Percentiles rank a stretch among this genome's conserved stretches.
Evolutionary conservation across 768 basidiomycete species (phyloP).

Genomic region (Mycena crocata): DNA sequence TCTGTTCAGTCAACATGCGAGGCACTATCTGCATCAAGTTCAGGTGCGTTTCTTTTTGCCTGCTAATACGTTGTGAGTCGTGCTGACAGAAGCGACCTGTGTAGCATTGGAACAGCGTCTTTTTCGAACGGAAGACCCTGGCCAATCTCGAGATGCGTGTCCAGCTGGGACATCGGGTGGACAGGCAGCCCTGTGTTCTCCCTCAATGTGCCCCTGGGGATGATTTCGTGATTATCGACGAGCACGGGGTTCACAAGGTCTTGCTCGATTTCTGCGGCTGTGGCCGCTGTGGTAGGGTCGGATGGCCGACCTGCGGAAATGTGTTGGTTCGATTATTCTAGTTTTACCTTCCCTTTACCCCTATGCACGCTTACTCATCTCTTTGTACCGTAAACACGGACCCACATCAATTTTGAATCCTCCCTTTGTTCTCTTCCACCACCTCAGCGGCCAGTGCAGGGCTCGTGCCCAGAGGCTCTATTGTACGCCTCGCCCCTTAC

Average conservation of each 20-base stretch:
- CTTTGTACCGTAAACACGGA: too few relatives aligned
- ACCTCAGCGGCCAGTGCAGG: too few relatives aligned
- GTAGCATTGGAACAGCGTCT: slow-evolving; percentile 23
- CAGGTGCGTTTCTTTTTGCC: slow-evolving; percentile 31
- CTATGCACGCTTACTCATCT: too few relatives aligned
- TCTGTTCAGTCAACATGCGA: slow-evolving; percentile 1
- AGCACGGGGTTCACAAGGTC: slow-evolving; percentile 23
- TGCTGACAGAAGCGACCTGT: too few relatives aligned
- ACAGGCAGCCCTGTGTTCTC: not conserved
- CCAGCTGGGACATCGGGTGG: slow-evolving; percentile 31
- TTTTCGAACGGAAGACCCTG: slow-evolving; percentile 16
- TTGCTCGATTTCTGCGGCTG: slow-evolving; percentile 34
- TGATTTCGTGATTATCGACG: slow-evolving; percentile 30
- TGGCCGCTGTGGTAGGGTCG: not conserved
- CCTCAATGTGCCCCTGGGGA: not conserved
- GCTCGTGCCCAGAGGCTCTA: too few relatives aligned
- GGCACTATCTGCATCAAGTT: slow-evolving; percentile 24
- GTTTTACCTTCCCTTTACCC: too few relatives aligned
- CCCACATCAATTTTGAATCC: too few relatives aligned
- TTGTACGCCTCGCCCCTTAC: too few relatives aligned
- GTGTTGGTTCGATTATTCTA: too few relatives aligned
- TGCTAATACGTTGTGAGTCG: too few relatives aligned
- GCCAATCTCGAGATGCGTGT: slow-evolving; percentile 26
- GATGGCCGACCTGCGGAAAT: too few relatives aligned
- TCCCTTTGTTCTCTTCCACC: too few relatives aligned